phyloP scores from a whole-genome alignment of 2,329 filamentous ascomycete species.

The Neodidymelliopsis sp. region DNA sequence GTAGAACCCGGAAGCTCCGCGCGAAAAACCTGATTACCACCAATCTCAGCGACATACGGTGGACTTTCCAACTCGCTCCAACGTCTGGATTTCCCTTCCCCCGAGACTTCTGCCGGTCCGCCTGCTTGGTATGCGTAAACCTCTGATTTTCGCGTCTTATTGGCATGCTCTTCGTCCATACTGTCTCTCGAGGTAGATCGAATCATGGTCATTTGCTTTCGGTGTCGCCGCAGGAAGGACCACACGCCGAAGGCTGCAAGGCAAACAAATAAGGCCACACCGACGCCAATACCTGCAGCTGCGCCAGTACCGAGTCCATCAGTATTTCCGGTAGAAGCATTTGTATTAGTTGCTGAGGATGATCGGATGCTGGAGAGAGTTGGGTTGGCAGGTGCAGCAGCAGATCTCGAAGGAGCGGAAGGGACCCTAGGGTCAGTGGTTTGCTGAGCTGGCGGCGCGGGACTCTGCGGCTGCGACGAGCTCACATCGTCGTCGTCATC shows the following conservation, averaged over 20 bases:
- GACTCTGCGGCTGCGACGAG: constrained; percentile 3
- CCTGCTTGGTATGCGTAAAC: constrained; percentile 8
- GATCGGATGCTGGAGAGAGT: background rate
- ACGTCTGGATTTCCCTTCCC: constrained; percentile 13
- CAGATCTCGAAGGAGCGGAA: constrained; percentile 1
- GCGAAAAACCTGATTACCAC: constrained; percentile 14
- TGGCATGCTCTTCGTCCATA: constrained; percentile 24
- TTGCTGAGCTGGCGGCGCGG: constrained; percentile 8
- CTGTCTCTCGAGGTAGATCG: constrained; percentile 3
- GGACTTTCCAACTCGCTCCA: constrained; percentile 22
- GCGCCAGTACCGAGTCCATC: constrained; percentile 18
- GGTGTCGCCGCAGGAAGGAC: constrained; percentile 21
- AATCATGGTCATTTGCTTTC: constrained; percentile 10
- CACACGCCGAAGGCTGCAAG: constrained; percentile 20
- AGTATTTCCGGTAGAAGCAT: background rate
- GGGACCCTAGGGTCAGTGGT: background rate
- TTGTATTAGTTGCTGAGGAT: constrained; percentile 6
- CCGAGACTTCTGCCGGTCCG: background rate
- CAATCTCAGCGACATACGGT: constrained; percentile 12
- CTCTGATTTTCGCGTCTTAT: constrained; percentile 8
- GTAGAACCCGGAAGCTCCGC: constrained; percentile 24
- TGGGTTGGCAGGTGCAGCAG: background rate
- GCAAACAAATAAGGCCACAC: constrained; percentile 21
- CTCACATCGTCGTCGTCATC: constrained; percentile 20
- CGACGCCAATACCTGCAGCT: constrained; percentile 28